Evolutionary conservation across 2,329 filamentous ascomycete species (phyloP), one percentile per base, ranked within the genome.

Genomic region (Trichoderma hamatum): DNA sequence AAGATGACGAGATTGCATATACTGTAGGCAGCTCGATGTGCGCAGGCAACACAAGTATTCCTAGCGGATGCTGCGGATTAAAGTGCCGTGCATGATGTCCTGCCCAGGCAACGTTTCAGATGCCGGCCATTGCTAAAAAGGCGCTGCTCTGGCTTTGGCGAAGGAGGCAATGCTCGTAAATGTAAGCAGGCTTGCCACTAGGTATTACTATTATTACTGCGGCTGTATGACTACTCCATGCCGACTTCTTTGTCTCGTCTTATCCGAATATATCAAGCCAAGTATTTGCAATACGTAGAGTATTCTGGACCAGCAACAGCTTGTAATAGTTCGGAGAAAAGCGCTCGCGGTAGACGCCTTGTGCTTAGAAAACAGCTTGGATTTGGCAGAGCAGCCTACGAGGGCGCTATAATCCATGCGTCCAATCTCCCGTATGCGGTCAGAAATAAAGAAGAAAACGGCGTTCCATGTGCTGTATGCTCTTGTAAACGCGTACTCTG

Each of bases 41-140:
- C 21, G 21, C 32, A 59, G 30, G 56, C 21, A 26, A 43, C 16
- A 43, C 19, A 16, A 43, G 36, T 43, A n/a, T 26, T 39, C n/a
- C 34, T 34, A 24, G 21, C 34, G 56, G 56, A 4, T 59, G 14
- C 34, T 34, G 16, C 58, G 58, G 58, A 32, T n/a, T 14, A 49
- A 39, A 24, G 34, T 11, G 19, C 39, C 26, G 56, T 26, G 21
- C 19, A 26, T 30, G 16, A 26, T 30, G 16, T 9, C 14, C n/a
- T 24, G 24, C 11, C 7, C 28, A 43, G 30, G 49, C 49, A 64
- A 55, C 61, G 61, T 64, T 54, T 64, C 61, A 55, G 61, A 55
- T 43, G 49, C 49, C 24, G 61, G 49, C 2, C 9, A 30, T 55
- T 32, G 49, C 49, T 21, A 24, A 36, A 39, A 39, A 59, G 24